Evolutionary conservation across 2,329 filamentous ascomycete species (phyloP), one percentile per base, ranked within the genome.

Genomic region (Fusarium falciforme): DNA sequence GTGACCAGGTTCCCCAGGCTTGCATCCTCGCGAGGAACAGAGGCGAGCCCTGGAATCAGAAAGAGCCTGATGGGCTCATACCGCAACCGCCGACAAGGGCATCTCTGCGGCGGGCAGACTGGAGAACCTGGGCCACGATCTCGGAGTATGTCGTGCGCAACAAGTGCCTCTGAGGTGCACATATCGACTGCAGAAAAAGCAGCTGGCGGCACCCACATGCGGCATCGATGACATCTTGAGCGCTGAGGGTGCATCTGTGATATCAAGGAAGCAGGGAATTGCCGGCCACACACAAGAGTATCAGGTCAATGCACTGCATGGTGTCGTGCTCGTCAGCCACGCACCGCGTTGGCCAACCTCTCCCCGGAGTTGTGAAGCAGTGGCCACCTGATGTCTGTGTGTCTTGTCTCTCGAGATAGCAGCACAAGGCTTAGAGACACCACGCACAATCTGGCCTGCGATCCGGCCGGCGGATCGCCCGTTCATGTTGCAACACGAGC

Each of bases 341-440:
- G 70, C 71, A 73, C 58, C 38, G 35, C 59, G 74, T 68, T 76
- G 72, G 65, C 76, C 75, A 77, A 71, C 76, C 72, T 68, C 52
- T 54, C 67, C 64, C 66, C 67, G 55, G 69, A 66, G 52, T 67
- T 62, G 63, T 60, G 64, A 66, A 60, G 75, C 73, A 70, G 60
- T 61, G 75, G 31, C 73, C 73, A 77, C 71, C 61, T 66, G 54
- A 65, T 75, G 72, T 67, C 65, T 72, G 59, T 74, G 72, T 74
- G 57, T 55, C 55, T 60, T 67, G 66, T 73, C 66, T 73, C 72
- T 64, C 49, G 54, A 57, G 60, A 64, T 60, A 42, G 61, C 61
- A 67, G 42, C 65, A 75, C 65, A 67, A 70, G 66, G 66, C 49
- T 72, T 64, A 25, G 62, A 74, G 61, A 72, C 71, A 69, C 64